Conservation (phyloP, 176 grass and related monocot genomes). For the Oryza punctata region DNA sequence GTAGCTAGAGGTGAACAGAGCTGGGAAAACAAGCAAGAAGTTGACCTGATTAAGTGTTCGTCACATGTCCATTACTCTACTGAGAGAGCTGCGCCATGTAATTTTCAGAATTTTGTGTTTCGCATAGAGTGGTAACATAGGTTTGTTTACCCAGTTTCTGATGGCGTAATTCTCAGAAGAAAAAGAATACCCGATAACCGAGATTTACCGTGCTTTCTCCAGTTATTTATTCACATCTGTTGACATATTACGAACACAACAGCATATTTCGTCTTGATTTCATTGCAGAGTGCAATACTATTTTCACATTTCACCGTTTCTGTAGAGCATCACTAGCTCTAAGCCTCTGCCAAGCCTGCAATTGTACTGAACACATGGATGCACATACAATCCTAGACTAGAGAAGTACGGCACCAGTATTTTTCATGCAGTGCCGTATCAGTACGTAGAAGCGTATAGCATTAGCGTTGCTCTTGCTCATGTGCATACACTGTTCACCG, state of each 20-base stretch:
- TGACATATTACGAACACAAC: too few species aligned
- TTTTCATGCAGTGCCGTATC: neutral
- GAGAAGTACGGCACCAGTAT: neutral
- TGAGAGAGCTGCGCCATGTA: neutral
- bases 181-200: neutral
- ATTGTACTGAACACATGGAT: neutral
- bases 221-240: too few species aligned
- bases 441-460: neutral
- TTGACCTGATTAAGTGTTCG: constrained; percentile 43
- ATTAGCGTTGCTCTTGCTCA: neutral
- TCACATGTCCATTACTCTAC: neutral
- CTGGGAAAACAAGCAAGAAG: constrained; percentile 25
- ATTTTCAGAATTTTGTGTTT: neutral
- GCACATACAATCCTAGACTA: neutral
- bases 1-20: neutral
- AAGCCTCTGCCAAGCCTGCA: neutral
- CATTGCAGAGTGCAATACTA: too few species aligned
- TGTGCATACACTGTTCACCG: neutral
- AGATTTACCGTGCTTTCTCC: neutral
- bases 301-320: too few species aligned
- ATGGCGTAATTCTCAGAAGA: neutral
- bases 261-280: too few species aligned
- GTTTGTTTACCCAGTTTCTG: neutral
- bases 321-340: too few species aligned
- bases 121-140: neutral